These are phyloP conservation scores for Cystofilobasidium macerans DNA, from an alignment of 768 basidiomycete genomes.

Conservation along the genomic window DNA sequence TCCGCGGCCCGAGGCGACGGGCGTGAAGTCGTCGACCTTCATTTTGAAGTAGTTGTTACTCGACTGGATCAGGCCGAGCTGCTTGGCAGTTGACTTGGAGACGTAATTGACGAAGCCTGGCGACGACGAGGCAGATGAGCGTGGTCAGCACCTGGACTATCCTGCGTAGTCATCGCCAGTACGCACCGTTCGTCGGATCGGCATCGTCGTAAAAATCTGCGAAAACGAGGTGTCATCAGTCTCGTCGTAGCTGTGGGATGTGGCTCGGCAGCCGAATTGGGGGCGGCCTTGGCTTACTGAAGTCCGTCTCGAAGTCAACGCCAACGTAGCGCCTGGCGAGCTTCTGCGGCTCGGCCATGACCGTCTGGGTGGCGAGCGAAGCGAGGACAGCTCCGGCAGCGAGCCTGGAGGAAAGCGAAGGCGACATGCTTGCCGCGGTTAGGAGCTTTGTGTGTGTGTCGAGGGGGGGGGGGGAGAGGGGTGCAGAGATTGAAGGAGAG, in stretches of 20 bases:
- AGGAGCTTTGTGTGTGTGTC: background rate
- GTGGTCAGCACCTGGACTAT: constrained; percentile 1
- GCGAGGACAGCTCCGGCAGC: background rate
- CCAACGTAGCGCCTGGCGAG: constrained; percentile 35
- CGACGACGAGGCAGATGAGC: background rate
- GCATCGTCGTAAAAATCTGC: constrained; percentile 35
- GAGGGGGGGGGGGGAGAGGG: background rate
- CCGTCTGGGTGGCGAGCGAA: background rate
- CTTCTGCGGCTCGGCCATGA: constrained; percentile 3
- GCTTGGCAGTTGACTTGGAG: constrained; percentile 29
- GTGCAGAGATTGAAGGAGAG: background rate
- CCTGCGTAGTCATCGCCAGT: no score
- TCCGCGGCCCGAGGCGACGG: constrained; percentile 32
- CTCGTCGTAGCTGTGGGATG: background rate
- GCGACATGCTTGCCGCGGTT: background rate
- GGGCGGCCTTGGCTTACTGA: constrained; percentile 26
- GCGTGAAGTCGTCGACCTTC: constrained; percentile 31
- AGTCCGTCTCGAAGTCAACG: constrained; percentile 32
- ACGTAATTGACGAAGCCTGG: constrained; percentile 32
- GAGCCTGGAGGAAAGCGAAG: background rate
- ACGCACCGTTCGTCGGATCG: constrained; percentile 35
- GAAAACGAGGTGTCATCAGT: background rate
- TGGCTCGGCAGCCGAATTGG: background rate
- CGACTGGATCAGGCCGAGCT: constrained; percentile 27
- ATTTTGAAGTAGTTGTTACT: constrained; percentile 31